Evolutionary conservation across 1,284 basidiomycete genomes (phyloP).

Genomic region (Coniferiporia weirii): DNA sequence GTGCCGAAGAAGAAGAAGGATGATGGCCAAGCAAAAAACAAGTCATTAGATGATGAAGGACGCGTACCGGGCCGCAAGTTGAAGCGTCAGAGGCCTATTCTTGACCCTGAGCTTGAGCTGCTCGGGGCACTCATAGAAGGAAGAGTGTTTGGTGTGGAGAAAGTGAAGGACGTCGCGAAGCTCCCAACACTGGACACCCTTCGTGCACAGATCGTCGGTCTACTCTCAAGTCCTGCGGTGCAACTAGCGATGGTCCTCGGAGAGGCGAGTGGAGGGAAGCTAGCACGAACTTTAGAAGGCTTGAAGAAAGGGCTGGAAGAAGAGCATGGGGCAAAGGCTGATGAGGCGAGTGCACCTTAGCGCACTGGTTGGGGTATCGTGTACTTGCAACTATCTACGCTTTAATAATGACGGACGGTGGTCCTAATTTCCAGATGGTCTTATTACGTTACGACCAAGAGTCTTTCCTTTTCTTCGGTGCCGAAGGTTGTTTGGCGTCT

Average conservation of each 20-base stretch:
- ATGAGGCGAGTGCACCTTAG: conserved; percentile 10
- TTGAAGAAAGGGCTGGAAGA: conserved; percentile 71
- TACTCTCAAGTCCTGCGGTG: conserved; percentile 64
- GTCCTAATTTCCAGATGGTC: neutral
- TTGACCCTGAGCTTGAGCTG: conserved; percentile 60
- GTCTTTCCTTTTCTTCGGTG: too few species aligned
- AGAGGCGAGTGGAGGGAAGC: conserved; percentile 66
- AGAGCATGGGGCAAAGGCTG: conserved; percentile 23
- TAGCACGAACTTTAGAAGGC: conserved; percentile 74
- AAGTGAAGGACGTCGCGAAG: conserved; percentile 56
- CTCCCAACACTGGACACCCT: conserved; percentile 68
- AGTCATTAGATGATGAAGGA: conserved; percentile 55
- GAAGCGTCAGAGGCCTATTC: conserved; percentile 47
- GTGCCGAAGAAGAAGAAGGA: conserved; percentile 54
- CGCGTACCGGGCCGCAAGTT: conserved; percentile 59
- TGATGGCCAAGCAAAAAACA: conserved; percentile 42
- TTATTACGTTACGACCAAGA: neutral
- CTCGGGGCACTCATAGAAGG: conserved; percentile 75
- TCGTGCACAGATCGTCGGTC: conserved; percentile 68
- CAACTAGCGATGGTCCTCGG: conserved; percentile 66
- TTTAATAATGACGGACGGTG: neutral
- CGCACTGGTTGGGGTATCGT: neutral
- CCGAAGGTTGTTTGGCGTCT: too few species aligned
- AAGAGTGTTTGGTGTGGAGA: conserved; percentile 52
- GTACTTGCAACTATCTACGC: neutral